Evolutionary conservation across 495 filamentous ascomycete species (phyloP).

Genomic region (Talaromyces proteolyticus): DNA sequence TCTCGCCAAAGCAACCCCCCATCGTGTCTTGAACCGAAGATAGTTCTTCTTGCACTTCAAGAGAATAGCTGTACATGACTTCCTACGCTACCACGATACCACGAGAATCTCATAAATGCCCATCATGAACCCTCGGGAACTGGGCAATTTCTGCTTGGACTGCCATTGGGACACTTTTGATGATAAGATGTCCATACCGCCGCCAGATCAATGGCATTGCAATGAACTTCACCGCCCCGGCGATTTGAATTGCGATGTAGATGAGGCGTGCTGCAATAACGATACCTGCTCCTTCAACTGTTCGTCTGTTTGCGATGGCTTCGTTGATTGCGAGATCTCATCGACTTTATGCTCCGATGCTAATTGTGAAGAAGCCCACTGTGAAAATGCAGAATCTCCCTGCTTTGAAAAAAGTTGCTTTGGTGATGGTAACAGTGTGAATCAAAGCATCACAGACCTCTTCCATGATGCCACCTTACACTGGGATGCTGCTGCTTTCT

Average conservation of each 20-base stretch:
- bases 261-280: conserved; percentile 37
- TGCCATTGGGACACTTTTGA: conserved; percentile 38
- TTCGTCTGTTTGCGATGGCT: conserved; percentile 36
- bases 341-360: conserved; percentile 32
- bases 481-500: conserved; percentile 21
- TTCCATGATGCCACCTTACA: conserved; percentile 24
- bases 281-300: conserved; percentile 38
- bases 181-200: conserved; percentile 4
- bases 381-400: conserved; percentile 24
- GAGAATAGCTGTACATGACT: too few species aligned
- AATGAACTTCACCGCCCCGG: conserved; percentile 22
- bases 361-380: conserved; percentile 26
- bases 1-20: too few species aligned
- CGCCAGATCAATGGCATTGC: conserved; percentile 24
- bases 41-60: too few species aligned
- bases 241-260: conserved; percentile 20
- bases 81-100: too few species aligned
- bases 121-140: conserved; percentile 29
- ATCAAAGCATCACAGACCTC: conserved; percentile 28
- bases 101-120: background rate
- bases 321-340: conserved; percentile 37
- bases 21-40: too few species aligned
- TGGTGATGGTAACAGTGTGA: conserved; percentile 14
- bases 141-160: conserved; percentile 36
- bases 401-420: conserved; percentile 42